Evolutionary conservation across 495 filamentous ascomycete genomes (phyloP), one percentile per base, ranked within the genome.

Genomic region (Chlorociboria aeruginascens): DNA sequence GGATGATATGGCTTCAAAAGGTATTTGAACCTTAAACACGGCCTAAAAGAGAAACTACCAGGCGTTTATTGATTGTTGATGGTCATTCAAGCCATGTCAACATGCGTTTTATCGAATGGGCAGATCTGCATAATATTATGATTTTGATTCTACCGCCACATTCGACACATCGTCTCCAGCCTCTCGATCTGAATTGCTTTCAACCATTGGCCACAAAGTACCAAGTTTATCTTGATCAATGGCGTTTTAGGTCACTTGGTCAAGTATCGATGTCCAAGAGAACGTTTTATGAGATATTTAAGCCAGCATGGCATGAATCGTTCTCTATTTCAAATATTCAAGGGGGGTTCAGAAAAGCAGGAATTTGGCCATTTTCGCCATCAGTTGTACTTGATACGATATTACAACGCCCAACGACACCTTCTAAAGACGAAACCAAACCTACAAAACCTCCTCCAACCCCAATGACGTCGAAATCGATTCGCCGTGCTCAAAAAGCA

Each of bases 161-260:
- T 44, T 38, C 48, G 6, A 51, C 48, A 10, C 38, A 55, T 16
- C 35, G 35, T n/a, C 35, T 54, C 7, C 29, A 55, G 31, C 48
- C 48, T 38, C 44, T 55, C n/a, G 48, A 55, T 38, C 31, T 55
- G 11, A 39, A 48, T 6, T 9, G 46, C 11, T 55, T 55, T 17
- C 12, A 41, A 12, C 46, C 46, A 35, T 35, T 54, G 1, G 40
- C 40, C 2, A 48, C 40, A 32, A 31, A n/a, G 8, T 50, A 49
- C 32, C 31, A 16, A 1, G 7, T 3, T 3, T 25, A 36, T 9
- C 14, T 43, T 17, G 32, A 50, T 6, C 10, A 34, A 12, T 6
- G 20, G 3, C 35, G 43, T 8, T 12, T 14, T 8, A 17, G 25
- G 3, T 3, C 16, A 9, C 8, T 6, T 9, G 34, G 35, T 2